Evolutionary conservation across 225 moss, liverwort and hornwort genomes (phyloP), one percentile per base, ranked within the genome.

Genomic region (Polytrichum commune): DNA sequence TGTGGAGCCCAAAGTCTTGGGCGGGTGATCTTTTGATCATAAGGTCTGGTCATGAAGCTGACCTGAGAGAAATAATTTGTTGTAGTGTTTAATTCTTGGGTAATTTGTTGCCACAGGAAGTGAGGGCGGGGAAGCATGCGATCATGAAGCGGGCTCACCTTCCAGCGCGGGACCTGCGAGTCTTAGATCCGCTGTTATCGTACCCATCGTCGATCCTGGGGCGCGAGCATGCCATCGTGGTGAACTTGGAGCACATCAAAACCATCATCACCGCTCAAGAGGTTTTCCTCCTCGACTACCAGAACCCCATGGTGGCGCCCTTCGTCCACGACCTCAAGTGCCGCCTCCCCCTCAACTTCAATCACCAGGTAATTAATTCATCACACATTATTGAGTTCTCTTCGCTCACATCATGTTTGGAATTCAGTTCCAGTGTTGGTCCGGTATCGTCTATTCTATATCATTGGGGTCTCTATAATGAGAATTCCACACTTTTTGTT

Each of bases 241-340:
- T 84, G 53, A 86, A 86, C 68, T 73, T 89, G n/a, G 89, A 89
- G 66, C 84, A 89, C 75, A 89, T 89, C 9, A 83, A 83, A 60
- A 75, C 71, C 4, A 79, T 86, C 23, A 89, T 89, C 65, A 89
- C 89, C 26, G 86, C 89, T 9, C 69, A 82, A 67, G 86, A 84
- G 64, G 79, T 89, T 27, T 77, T 89, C 65, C 69, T 86, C 4
- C 57, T 80, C 58, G 78, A 89, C 61, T 61, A 63, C 1, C 13
- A 53, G 10, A 78, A 83, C 20, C 82, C 85, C 2, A 29, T 62
- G 19, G 76, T 80, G 9, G 70, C 32, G 60, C 72, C 76, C 29
- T 81, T 89, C 20, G 81, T 83, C 53, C 64, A 76, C 54, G 83
- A 89, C 29, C 69, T 85, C 60, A 75, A 66, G 54, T 66, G 35